Conservation (phyloP, 2,329 filamentous ascomycete genomes). For the Colletotrichum gloeosporioides region DNA sequence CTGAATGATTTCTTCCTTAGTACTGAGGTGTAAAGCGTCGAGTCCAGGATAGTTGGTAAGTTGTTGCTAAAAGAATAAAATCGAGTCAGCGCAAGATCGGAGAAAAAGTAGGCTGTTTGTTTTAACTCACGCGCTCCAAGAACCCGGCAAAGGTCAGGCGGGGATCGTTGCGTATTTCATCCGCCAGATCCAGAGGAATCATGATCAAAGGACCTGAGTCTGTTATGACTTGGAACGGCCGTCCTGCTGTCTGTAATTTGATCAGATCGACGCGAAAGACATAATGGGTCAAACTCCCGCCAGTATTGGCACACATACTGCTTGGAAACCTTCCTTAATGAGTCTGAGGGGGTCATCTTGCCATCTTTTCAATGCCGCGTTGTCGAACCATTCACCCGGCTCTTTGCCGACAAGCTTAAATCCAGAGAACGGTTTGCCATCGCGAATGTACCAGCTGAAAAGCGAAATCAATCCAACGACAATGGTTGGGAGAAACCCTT, state of each 20-base stretch:
- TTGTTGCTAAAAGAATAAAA: neutral
- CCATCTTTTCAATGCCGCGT: neutral
- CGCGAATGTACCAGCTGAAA: neutral
- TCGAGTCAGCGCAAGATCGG: neutral
- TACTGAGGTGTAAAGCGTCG: neutral
- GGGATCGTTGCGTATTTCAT: neutral
- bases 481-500: neutral
- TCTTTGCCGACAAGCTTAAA: neutral
- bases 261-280: neutral
- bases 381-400: neutral
- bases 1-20: neutral
- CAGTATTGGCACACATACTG: neutral
- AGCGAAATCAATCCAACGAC: rapidly evolving
- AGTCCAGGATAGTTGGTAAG: neutral
- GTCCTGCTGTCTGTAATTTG: neutral
- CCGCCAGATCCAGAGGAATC: neutral
- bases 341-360: neutral
- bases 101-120: rapidly evolving
- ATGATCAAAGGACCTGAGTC: neutral
- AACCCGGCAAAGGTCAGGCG: rapidly evolving
- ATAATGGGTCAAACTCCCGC: rapidly evolving
- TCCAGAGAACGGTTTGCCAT: neutral
- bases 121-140: neutral
- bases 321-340: rapidly evolving
- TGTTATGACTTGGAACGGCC: neutral